These are phyloP conservation scores for Ganoderma sp. DNA, from an alignment of 1,284 basidiomycete species.

Conservation along the genomic window DNA sequence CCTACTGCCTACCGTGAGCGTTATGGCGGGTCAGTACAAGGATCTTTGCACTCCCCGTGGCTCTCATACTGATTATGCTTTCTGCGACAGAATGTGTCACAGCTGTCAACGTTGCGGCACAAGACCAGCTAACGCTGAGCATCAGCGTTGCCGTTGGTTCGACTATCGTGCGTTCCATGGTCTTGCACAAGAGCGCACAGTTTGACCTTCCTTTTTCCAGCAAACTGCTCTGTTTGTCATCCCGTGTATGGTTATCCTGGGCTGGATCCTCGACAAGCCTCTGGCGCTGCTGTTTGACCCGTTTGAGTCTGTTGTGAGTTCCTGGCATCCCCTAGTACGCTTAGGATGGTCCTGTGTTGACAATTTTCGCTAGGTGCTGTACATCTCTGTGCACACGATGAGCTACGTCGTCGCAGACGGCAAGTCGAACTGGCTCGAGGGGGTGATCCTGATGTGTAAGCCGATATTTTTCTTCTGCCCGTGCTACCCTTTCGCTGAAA, in stretches of 20 bases:
- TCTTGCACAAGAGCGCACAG: slow-evolving; percentile 10
- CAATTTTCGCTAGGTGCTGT: slow-evolving; percentile 38
- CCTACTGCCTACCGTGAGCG: slow-evolving; percentile 84
- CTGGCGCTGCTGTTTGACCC: slow-evolving; percentile 80
- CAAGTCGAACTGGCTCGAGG: slow-evolving; percentile 85
- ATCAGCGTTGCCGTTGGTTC: slow-evolving; percentile 89
- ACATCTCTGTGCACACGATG: slow-evolving; percentile 71
- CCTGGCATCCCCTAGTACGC: not conserved
- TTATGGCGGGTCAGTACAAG: slow-evolving; percentile 64
- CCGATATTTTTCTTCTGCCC: not conserved
- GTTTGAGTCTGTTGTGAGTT: slow-evolving; percentile 69
- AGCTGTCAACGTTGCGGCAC: slow-evolving; percentile 83
- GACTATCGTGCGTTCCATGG: slow-evolving; percentile 67
- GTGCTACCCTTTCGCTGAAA: not conserved
- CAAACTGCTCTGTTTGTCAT: slow-evolving; percentile 92
- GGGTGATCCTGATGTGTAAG: slow-evolving; percentile 54
- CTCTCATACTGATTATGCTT: not conserved
- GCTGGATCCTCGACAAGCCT: slow-evolving; percentile 74
- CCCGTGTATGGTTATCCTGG: slow-evolving; percentile 72
- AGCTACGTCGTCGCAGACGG: slow-evolving; percentile 84
- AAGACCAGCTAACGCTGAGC: slow-evolving; percentile 75
- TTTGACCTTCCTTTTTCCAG: slow-evolving; percentile 44
- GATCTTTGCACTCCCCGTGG: slow-evolving; percentile 3
- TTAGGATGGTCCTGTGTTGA: not conserved
- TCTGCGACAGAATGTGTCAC: slow-evolving; percentile 64